A percentile compares a stretch with the other conserved stretches of the same genome.
phyloP scores from a whole-genome alignment of 2,329 filamentous ascomycete species.

The Fusarium pseudograminearum region DNA sequence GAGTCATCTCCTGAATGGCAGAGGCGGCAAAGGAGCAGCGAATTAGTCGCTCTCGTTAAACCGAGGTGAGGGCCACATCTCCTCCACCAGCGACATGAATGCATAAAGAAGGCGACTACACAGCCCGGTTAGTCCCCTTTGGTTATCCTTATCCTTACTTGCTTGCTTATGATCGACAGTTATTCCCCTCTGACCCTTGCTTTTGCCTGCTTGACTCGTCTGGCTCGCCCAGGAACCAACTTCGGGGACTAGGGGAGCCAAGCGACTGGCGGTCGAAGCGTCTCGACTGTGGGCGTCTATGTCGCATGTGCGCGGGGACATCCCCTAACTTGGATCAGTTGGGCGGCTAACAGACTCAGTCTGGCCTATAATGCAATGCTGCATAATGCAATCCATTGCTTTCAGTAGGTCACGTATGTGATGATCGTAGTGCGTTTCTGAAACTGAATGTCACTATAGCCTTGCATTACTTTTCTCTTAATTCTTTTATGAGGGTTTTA shows the following conservation, averaged over 20 bases:
- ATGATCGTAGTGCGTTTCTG: not conserved
- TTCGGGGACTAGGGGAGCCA: slow-evolving; percentile 20
- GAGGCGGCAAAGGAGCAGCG: slow-evolving; percentile 36
- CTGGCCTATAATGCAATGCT: not conserved
- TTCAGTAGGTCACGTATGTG: not conserved
- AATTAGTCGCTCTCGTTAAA: slow-evolving; percentile 37
- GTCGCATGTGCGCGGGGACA: slow-evolving; percentile 38
- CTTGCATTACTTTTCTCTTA: not conserved
- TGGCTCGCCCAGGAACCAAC: slow-evolving; percentile 15
- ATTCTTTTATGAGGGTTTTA: not conserved
- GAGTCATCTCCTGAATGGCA: slow-evolving; percentile 32
- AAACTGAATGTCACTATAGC: not conserved
- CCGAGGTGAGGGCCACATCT: slow-evolving; percentile 14
- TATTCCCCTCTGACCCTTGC: slow-evolving; percentile 24
- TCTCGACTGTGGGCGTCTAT: slow-evolving; percentile 44
- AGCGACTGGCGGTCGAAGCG: slow-evolving; percentile 41
- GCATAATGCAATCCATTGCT: not conserved
- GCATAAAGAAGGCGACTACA: slow-evolving; percentile 33
- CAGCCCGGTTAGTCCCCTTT: not conserved
- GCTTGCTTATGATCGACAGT: slow-evolving; percentile 24
- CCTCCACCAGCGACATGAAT: slow-evolving; percentile 13
- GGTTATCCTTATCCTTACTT: not conserved
- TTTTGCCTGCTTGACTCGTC: slow-evolving; percentile 2
- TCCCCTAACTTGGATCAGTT: slow-evolving; percentile 11
- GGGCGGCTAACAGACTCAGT: slow-evolving; percentile 32